A percentile compares a stretch with the other conserved stretches of the same genome.
These are phyloP conservation scores for Ramaria sp. DNA, from an alignment of 768 basidiomycete genomes.

Conservation along the genomic window DNA sequence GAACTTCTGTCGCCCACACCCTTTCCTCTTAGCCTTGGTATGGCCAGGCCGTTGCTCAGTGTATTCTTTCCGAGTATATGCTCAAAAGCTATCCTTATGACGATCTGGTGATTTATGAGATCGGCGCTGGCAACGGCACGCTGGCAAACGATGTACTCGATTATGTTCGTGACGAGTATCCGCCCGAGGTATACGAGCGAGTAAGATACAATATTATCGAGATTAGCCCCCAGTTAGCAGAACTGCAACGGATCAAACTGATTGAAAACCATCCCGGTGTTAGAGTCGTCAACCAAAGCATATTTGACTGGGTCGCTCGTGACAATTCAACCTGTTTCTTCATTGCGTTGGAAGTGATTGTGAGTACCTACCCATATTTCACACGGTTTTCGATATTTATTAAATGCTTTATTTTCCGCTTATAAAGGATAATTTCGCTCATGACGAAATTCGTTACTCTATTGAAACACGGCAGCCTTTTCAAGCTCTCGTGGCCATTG, in stretches of 20 bases:
- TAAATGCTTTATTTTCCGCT: conserved; percentile 1
- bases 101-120: conserved; percentile 92
- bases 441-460: conserved; percentile 91
- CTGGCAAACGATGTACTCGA: conserved; percentile 83
- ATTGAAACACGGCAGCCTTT: conserved; percentile 67
- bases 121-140: conserved; percentile 96
- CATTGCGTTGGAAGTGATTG: conserved; percentile 90
- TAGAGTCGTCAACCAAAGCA: conserved; percentile 60
- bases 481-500: conserved; percentile 74
- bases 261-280: conserved; percentile 54
- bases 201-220: conserved; percentile 93
- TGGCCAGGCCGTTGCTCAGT: conserved; percentile 81
- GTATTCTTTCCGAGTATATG: conserved; percentile 85
- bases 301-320: conserved; percentile 72
- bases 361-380: conserved; percentile 29
- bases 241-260: conserved; percentile 61
- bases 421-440: conserved; percentile 85
- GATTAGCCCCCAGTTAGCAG: conserved; percentile 73
- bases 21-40: conserved; percentile 69
- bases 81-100: conserved; percentile 94
- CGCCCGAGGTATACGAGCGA: conserved; percentile 81
- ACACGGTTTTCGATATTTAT: too few relatives aligned
- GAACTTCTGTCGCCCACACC: neutral
- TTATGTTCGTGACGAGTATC: conserved; percentile 64
- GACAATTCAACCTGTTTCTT: conserved; percentile 86